Evolutionary conservation across 768 basidiomycete species (phyloP).

Genomic region (Mycena epipterygia): DNA sequence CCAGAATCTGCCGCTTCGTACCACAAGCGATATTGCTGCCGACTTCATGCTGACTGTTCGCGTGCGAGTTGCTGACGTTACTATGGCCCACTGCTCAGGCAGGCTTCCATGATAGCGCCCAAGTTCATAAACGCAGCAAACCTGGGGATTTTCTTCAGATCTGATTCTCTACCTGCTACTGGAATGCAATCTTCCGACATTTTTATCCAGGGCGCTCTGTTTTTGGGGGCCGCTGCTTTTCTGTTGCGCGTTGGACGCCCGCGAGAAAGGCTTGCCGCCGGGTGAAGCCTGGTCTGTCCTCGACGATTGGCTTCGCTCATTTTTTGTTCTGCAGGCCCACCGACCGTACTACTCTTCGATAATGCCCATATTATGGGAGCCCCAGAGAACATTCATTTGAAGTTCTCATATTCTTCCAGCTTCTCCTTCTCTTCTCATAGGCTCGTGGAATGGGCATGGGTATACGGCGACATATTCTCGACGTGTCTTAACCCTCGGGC

Average conservation of each 20-base stretch:
- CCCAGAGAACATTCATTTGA: neutral
- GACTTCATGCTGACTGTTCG: too few relatives aligned
- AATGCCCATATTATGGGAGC: neutral
- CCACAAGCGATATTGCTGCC: too few relatives aligned
- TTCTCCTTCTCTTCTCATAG: neutral
- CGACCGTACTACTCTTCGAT: neutral
- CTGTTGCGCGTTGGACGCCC: conserved; percentile 6
- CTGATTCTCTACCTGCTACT: neutral
- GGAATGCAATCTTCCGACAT: neutral
- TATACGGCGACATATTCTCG: conserved; percentile 5
- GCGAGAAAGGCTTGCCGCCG: conserved; percentile 3
- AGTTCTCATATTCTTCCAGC: neutral
- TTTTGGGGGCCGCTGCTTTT: neutral
- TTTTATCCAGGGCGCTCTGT: neutral
- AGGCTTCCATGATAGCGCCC: too few relatives aligned
- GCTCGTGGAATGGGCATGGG: conserved; percentile 1
- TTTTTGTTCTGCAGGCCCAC: neutral
- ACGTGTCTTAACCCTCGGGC: neutral
- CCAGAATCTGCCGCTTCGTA: too few relatives aligned
- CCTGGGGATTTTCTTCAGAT: neutral
- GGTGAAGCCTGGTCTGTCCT: neutral
- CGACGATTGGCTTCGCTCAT: neutral
- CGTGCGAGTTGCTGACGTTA: too few relatives aligned
- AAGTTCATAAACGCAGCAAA: too few relatives aligned
- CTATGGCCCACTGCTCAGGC: too few relatives aligned